A percentile compares a stretch with the other conserved stretches of the same genome.
Conservation (phyloP, 257 asterid species). For the Fraxinus americana region DNA sequence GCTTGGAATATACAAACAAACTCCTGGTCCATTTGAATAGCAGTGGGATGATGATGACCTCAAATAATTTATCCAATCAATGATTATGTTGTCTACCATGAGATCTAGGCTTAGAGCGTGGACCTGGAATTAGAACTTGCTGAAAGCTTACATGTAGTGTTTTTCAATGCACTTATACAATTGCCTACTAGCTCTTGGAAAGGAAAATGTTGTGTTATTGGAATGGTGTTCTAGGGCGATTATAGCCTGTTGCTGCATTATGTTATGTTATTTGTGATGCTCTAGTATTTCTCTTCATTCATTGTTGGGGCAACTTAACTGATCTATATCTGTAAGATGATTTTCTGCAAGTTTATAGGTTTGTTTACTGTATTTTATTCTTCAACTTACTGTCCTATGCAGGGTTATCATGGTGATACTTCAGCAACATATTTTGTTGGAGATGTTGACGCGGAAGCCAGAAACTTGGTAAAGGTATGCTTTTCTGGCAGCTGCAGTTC, state of each 20-base stretch:
- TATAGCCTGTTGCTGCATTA: background rate
- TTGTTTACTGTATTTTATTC: slow-evolving; percentile 21
- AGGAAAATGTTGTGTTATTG: background rate
- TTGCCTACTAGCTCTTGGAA: background rate
- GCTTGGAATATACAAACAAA: slow-evolving; percentile 1
- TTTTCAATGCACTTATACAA: background rate
- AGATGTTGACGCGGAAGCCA: slow-evolving; percentile 76
- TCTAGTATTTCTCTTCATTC: slow-evolving; percentile 10
- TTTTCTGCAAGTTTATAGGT: slow-evolving; percentile 20
- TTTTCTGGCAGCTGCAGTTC: slow-evolving; percentile 31
- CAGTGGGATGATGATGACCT: background rate
- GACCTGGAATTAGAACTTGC: background rate
- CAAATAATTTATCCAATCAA: background rate
- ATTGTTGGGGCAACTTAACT: slow-evolving; percentile 14
- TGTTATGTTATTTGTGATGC: background rate
- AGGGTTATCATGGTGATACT: slow-evolving; percentile 99
- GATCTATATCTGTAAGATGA: background rate
- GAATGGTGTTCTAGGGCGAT: background rate
- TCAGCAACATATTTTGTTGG: slow-evolving; percentile 91
- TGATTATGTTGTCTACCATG: background rate
- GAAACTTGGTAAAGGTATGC: slow-evolving; percentile 79
- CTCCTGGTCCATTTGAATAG: background rate
- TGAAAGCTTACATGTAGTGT: background rate
- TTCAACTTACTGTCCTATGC: slow-evolving; percentile 27
- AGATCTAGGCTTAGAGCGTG: background rate